Percentiles rank a stretch among this genome's conserved stretches.
Conservation (phyloP, 495 filamentous ascomycete genomes). For the Xylona heveae region DNA sequence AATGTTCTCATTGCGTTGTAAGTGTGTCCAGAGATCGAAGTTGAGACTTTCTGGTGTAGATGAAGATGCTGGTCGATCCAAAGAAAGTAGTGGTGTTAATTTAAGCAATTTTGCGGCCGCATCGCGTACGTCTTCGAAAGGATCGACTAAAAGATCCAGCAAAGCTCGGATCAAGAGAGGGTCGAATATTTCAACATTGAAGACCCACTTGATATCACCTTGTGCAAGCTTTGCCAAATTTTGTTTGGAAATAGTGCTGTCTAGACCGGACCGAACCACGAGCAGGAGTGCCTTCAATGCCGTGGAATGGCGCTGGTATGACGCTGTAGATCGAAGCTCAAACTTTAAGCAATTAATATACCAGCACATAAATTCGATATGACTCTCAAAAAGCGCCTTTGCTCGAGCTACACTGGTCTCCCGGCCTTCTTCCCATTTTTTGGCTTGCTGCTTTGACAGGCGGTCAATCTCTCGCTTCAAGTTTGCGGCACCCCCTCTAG, state of each 20-base stretch:
- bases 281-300: conserved; percentile 44
- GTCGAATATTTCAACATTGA: conserved; percentile 33
- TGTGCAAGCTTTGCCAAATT: conserved; percentile 14
- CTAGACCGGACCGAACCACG: conserved; percentile 34
- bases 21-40: conserved; percentile 2
- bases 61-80: conserved; percentile 7
- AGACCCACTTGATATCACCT: conserved; percentile 24
- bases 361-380: conserved; percentile 34
- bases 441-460: conserved; percentile 1
- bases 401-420: conserved; percentile 9
- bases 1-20: conserved; percentile 1
- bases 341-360: conserved; percentile 47
- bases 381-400: conserved; percentile 4
- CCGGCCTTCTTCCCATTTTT: conserved; percentile 1
- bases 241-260: conserved; percentile 8
- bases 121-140: conserved; percentile 79
- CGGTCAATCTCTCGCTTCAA: conserved; percentile 19
- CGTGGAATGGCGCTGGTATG: conserved; percentile 74
- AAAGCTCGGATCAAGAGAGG: conserved; percentile 25
- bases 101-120: conserved; percentile 36
- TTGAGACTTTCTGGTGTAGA: conserved; percentile 3
- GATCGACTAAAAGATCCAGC: conserved; percentile 60
- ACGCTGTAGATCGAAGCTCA: conserved; percentile 53
- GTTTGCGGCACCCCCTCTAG: conserved; percentile 28
- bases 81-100: conserved; percentile 19